These are phyloP conservation scores for Parathielavia appendiculata DNA, from an alignment of 495 filamentous ascomycete genomes.

Conservation along the genomic window DNA sequence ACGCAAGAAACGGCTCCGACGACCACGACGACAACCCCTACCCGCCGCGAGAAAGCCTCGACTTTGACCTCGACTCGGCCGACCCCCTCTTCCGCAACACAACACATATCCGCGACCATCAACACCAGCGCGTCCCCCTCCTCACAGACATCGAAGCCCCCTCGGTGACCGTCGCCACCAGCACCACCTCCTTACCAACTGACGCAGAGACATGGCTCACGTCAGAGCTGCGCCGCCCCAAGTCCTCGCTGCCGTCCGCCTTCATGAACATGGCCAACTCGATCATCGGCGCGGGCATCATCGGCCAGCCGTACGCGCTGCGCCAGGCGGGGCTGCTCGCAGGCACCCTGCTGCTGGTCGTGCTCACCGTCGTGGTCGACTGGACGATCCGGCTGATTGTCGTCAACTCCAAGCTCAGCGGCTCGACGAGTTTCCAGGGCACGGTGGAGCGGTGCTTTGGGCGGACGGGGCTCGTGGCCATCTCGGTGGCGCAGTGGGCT, in stretches of 20 bases:
- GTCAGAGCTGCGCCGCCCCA: slow-evolving; percentile 43
- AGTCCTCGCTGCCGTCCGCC: slow-evolving; percentile 44
- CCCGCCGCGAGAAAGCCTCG: slow-evolving; percentile 39
- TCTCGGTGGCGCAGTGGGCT: slow-evolving; percentile 88
- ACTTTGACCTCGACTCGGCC: slow-evolving; percentile 35
- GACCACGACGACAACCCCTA: slow-evolving; percentile 30
- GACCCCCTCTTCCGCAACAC: slow-evolving; percentile 16
- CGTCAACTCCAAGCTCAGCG: slow-evolving; percentile 89
- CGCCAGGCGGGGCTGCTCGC: slow-evolving; percentile 78
- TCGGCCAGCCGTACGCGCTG: slow-evolving; percentile 94
- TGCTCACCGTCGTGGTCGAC: slow-evolving; percentile 77
- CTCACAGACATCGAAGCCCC: slow-evolving; percentile 84
- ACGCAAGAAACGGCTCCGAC: slow-evolving; percentile 5
- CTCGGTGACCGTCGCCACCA: slow-evolving; percentile 70
- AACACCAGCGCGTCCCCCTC: slow-evolving; percentile 63
- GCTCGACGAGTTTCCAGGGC: slow-evolving; percentile 86
- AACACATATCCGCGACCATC: neutral
- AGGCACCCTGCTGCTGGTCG: slow-evolving; percentile 71
- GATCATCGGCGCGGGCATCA: slow-evolving; percentile 97
- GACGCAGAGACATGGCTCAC: slow-evolving; percentile 41
- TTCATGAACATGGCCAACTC: slow-evolving; percentile 99
- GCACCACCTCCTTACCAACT: slow-evolving; percentile 43
- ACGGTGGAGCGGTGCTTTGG: slow-evolving; percentile 95
- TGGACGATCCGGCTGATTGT: slow-evolving; percentile 98
- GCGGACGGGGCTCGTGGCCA: slow-evolving; percentile 77